Evolutionary conservation across 495 filamentous ascomycete species (phyloP), one percentile per base, ranked within the genome.

Genomic region (Tuber calosporum): DNA sequence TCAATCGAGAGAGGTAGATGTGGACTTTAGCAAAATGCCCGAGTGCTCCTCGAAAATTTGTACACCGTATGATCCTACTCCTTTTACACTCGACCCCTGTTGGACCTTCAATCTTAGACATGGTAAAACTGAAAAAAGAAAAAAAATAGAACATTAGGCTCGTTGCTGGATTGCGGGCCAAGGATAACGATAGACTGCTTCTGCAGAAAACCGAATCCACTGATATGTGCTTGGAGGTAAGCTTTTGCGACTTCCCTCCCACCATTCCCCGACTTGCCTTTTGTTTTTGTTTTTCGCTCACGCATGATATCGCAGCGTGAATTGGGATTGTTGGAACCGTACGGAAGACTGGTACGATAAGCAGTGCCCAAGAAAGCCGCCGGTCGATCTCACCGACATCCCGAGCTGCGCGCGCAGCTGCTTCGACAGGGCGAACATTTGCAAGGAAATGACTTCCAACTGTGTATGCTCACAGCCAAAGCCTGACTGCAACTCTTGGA

Each of bases 161-260:
- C 53, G 4, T 34, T 62, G 30, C 26, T 62, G 26, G 26, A 34
- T 13, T 62, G 30, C 26, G 53, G 53, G 15, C 13, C 8, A 62
- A 17, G 3, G 26, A 62, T 34, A 34, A 62, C 42, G 42, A 62
- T 9, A 58, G 69, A 71, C 42, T 71, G 69, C 38, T 71, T 37
- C 40, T 71, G 69, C 17, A n/a, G 45, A 34, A 58, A 3, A 11
- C 69, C 69, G 4, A 71, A 71, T 38, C 69, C 69, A 1, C 20
- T 71, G 26, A 11, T 22, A n/a, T 71, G 69, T 26, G 69, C 69
- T 58, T 71, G 69, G 69, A 71, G 19, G 69, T 71, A n/a, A 34
- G 45, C 40, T 37, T 39, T 26, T 38, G 37, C 34, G 22, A 58
- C 38, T 36, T 2, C 38, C 30, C 42, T n/a, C 40, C 39, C 36